Evolutionary conservation across 192 early-diverging fungal species (phyloP), one percentile per base, ranked within the genome.

Genomic region (Coemansia sp.): DNA sequence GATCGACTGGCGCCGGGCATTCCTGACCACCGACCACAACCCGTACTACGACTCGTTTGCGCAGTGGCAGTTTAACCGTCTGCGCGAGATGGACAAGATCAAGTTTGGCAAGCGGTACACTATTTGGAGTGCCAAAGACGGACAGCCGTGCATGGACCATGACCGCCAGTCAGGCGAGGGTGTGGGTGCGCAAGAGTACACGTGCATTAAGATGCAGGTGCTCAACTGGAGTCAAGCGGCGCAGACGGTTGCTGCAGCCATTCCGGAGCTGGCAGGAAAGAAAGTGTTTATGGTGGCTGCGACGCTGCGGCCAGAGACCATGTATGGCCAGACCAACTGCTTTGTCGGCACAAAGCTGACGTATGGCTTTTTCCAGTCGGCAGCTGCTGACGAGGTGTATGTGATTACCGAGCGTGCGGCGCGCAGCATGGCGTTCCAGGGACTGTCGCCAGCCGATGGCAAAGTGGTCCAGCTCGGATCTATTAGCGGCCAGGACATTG

Each of bases 301-400:
- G 52, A 99, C 97, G 55, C 83, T 98, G 58, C 86, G 95, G 25
- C 97, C 97, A 3, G 97, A 99, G 83, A 99, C 97, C 70, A 99
- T 99, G 96, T 97, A 98, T 70, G 97, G 94, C 61, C 95, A 98
- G 78, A 99, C 95, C 60, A 98, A 98, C 82, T 98, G 96, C 81
- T 98, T 89, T 72, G 94, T 98, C 23, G 95, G 94, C 57, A 85
- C 88, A 19, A 89, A 91, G 37, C 82, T 99, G 62, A 89, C 86
- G 48, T 99, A 99, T 68, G 94, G 94, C 32, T 83, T 99, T 65
- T 98, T 84, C 79, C 69, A 88, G 70, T 89, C 88, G 27, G 54
- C 53, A 4, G 82, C 87, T 59, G 88, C 89, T 11, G 75, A 83
- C 25, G 93, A 97, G 63, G 88, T 93, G n/a, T 99, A 86, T 81